Percentiles rank a stretch among this genome's conserved stretches.
Evolutionary conservation across 257 asterid species (phyloP).

Genomic region (Nemophila menziesii): DNA sequence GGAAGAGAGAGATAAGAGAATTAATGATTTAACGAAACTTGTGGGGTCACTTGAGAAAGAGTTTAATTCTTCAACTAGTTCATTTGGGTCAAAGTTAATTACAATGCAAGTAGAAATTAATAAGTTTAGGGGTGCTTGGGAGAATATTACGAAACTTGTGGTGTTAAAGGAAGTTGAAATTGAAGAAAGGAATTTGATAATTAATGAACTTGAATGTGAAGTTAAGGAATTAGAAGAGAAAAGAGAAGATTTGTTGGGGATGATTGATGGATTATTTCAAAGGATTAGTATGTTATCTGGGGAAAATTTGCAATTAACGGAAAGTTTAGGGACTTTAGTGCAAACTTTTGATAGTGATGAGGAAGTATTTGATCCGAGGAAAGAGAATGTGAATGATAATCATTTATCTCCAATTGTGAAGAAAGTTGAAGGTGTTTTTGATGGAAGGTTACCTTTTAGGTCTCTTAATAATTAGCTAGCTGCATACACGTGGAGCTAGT

Average conservation of each 20-base stretch:
- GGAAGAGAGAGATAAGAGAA: conserved; percentile 65
- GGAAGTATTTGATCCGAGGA: conserved; percentile 21
- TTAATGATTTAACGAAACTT: conserved; percentile 57
- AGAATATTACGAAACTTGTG: conserved; percentile 33
- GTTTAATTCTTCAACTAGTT: conserved; percentile 46
- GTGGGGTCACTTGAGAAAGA: conserved; percentile 63
- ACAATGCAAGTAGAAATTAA: conserved; percentile 52
- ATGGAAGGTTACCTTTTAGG: conserved; percentile 60
- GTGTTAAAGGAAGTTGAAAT: conserved; percentile 18
- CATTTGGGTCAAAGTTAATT: conserved; percentile 40
- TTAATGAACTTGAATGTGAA: conserved; percentile 30
- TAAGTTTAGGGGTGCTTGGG: conserved; percentile 41
- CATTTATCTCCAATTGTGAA: conserved; percentile 30
- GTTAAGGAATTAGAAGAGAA: conserved; percentile 21
- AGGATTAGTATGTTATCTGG: conserved; percentile 23
- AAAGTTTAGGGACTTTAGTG: conserved; percentile 36
- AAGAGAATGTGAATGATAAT: conserved; percentile 38
- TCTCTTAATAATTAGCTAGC: conserved; percentile 37
- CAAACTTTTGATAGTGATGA: conserved; percentile 20
- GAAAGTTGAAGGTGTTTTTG: conserved; percentile 38
- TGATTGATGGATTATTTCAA: conserved; percentile 27
- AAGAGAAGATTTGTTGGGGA: conserved; percentile 24
- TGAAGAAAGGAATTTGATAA: conserved; percentile 9
- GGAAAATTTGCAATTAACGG: conserved; percentile 50
- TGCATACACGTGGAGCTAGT: conserved; percentile 5